Evolutionary conservation across 768 basidiomycete genomes (phyloP).

Genomic region (Gautieria morchelliformis): DNA sequence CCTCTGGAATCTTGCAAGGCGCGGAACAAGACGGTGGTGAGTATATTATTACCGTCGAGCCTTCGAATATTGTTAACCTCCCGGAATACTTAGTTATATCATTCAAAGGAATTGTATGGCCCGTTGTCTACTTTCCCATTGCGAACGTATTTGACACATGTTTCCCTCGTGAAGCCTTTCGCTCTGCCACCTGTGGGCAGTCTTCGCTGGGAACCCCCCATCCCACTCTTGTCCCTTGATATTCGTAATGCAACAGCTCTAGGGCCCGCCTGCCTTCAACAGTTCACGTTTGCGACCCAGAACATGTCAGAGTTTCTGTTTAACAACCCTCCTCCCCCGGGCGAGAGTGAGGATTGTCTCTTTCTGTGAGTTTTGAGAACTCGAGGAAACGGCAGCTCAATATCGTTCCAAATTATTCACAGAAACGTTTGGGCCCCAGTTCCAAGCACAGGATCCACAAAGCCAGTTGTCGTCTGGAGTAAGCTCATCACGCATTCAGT

Average conservation of each 20-base stretch:
- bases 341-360: conserved; percentile 8
- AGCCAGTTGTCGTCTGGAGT: conserved; percentile 4
- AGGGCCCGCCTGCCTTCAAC: conserved; percentile 5
- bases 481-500: not conserved
- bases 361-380: not conserved
- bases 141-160: not conserved
- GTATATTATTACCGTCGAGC: too few species aligned
- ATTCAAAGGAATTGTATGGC: conserved; percentile 6
- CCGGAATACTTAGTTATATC: too few species aligned
- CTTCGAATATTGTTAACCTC: too few species aligned
- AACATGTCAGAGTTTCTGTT: not conserved
- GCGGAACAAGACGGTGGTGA: conserved; percentile 3
- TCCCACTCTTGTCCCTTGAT: not conserved
- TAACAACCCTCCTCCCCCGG: conserved; percentile 5
- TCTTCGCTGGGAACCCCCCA: conserved; percentile 7
- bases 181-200: conserved; percentile 1
- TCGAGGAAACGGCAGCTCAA: not conserved
- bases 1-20: conserved; percentile 1
- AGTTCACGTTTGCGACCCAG: conserved; percentile 1
- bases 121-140: not conserved
- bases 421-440: conserved; percentile 5
- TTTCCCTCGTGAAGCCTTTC: not conserved
- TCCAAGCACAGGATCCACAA: not conserved
- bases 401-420: not conserved
- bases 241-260: not conserved